A percentile compares a stretch with the other conserved stretches of the same genome.
These are phyloP conservation scores for Pecoramyces ruminantium DNA, from an alignment of 192 early-diverging fungal species.

Conservation along the genomic window DNA sequence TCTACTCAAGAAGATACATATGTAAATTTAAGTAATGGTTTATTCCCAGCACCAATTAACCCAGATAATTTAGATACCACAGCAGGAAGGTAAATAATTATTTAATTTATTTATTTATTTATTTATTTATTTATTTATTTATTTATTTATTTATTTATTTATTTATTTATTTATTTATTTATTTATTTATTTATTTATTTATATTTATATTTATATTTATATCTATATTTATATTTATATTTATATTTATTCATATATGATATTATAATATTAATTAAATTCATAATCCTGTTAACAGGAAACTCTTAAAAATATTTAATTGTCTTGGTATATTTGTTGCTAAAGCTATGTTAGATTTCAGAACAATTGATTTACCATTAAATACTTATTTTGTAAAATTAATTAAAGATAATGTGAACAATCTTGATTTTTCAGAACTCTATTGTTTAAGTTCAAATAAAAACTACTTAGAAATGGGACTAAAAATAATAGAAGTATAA, in stretches of 20 bases:
- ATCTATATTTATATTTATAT: too few relatives aligned
- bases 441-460: neutral
- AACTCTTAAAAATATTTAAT: conserved; percentile 44
- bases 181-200: too few relatives aligned
- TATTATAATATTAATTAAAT: too few relatives aligned
- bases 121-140: too few relatives aligned
- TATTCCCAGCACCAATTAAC: neutral
- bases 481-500: neutral
- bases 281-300: too few relatives aligned
- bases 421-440: neutral
- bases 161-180: too few relatives aligned
- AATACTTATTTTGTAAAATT: conserved; percentile 1
- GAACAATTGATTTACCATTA: conserved; percentile 72
- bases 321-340: conserved; percentile 71
- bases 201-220: too few relatives aligned
- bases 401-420: conserved; percentile 7
- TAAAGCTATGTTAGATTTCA: conserved; percentile 68
- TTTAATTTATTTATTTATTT: neutral
- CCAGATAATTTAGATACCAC: neutral
- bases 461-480: neutral
- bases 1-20: neutral
- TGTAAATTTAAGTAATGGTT: neutral
- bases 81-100: conserved; percentile 15
- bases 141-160: too few relatives aligned
- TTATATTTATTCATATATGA: too few relatives aligned